Conservation (phyloP, 31 red algal species). For the Bonnemaisonia californica region DNA sequence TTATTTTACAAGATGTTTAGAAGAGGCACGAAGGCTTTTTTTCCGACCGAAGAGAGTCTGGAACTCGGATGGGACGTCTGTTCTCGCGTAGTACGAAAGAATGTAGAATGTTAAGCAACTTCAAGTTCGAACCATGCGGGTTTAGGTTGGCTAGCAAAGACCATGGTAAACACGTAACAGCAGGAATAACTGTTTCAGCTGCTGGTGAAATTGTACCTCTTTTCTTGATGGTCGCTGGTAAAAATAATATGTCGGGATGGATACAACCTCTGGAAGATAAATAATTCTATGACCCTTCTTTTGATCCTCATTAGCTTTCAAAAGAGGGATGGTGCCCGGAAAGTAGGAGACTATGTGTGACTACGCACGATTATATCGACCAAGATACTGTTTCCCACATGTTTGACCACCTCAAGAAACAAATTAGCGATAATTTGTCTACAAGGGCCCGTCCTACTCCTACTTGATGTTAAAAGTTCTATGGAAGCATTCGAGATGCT, state of each 20-base stretch:
- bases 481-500: background rate
- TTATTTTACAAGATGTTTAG: background rate
- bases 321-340: no score
- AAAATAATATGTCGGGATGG: no score
- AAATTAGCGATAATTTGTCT: no score
- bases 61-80: background rate
- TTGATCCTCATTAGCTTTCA: no score
- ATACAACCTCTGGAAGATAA: no score
- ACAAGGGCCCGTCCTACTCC: no score
- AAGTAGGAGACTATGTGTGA: no score
- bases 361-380: no score
- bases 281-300: no score
- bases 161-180: background rate
- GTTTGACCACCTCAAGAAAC: no score
- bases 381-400: no score
- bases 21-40: background rate
- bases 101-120: background rate
- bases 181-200: background rate
- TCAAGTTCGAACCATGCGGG: background rate
- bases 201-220: background rate
- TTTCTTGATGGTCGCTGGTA: background rate
- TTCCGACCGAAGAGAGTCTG: background rate
- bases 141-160: background rate
- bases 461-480: background rate
- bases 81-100: background rate